Conservation (phyloP, 78 protist genomes). For the Reticulomyxa filosa region DNA sequence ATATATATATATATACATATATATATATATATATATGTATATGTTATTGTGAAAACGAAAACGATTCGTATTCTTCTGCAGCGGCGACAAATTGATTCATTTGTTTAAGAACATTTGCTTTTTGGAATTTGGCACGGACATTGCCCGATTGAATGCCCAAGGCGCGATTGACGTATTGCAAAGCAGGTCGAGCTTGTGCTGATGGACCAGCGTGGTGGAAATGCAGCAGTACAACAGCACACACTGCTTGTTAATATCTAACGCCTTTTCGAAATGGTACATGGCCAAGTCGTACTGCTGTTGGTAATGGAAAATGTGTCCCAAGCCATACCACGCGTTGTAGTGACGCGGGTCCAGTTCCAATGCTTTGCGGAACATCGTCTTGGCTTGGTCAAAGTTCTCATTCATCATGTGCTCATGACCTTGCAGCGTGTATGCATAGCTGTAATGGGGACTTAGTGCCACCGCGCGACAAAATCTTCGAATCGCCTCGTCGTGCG, state of each 20-base stretch:
- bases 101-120: background rate
- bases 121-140: constrained; percentile 33
- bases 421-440: constrained; percentile 63
- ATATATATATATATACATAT: too few relatives aligned
- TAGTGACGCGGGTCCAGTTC: constrained; percentile 50
- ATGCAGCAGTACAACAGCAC: constrained; percentile 52
- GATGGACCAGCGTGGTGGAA: constrained; percentile 37
- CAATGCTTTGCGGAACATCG: constrained; percentile 39
- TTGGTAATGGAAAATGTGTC: constrained; percentile 15
- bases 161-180: constrained; percentile 18
- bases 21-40: too few relatives aligned
- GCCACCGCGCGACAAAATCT: constrained; percentile 40
- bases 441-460: constrained; percentile 35
- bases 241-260: constrained; percentile 30
- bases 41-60: too few relatives aligned
- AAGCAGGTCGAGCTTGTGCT: constrained; percentile 20
- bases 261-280: constrained; percentile 49
- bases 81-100: background rate
- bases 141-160: constrained; percentile 35
- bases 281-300: constrained; percentile 55
- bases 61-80: background rate
- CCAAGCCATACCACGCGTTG: constrained; percentile 42
- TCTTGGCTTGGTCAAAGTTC: constrained; percentile 46
- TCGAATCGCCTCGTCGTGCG: constrained; percentile 49
- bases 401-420: constrained; percentile 57